phyloP scores from a whole-genome alignment of 768 basidiomycete genomes.

The Lepiota venenata region DNA sequence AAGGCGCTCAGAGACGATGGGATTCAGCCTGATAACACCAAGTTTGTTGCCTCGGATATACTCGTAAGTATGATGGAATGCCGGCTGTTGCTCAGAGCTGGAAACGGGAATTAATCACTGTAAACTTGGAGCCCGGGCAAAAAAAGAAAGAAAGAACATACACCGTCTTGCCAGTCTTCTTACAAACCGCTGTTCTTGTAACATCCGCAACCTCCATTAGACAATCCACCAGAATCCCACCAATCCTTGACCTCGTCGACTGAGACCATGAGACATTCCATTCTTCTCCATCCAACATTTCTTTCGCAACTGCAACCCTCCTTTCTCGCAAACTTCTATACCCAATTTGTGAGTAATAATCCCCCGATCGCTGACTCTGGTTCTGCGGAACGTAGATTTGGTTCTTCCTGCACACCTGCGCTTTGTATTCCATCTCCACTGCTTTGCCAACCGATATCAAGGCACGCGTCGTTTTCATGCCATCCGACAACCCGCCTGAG shows the following conservation, averaged over 20 bases:
- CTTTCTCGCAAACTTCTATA: conserved; percentile 61
- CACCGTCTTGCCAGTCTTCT: conserved; percentile 56
- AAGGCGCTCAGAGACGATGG: conserved; percentile 71
- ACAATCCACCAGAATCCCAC: conserved; percentile 77
- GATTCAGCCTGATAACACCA: conserved; percentile 88
- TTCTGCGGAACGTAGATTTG: conserved; percentile 46
- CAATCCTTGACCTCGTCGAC: conserved; percentile 67
- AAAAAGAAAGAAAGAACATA: conserved; percentile 34
- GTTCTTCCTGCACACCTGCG: conserved; percentile 68
- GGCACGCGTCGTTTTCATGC: conserved; percentile 88
- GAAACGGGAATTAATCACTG: conserved; percentile 8
- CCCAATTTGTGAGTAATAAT: conserved; percentile 56
- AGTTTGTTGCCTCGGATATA: conserved; percentile 91
- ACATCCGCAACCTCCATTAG: conserved; percentile 85
- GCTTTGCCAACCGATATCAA: conserved; percentile 78
- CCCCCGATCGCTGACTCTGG: conserved; percentile 26
- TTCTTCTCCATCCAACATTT: conserved; percentile 60
- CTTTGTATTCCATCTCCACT: conserved; percentile 89
- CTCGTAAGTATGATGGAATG: conserved; percentile 90
- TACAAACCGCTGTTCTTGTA: conserved; percentile 53
- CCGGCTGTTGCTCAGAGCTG: conserved; percentile 80
- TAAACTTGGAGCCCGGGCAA: neutral
- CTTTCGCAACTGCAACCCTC: conserved; percentile 62
- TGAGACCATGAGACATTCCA: conserved; percentile 89
- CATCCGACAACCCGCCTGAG: conserved; percentile 70